Base-by-base conservation (phyloP, 2,329 filamentous ascomycete genomes). In the Aspergillus hiratsukae region DNA sequence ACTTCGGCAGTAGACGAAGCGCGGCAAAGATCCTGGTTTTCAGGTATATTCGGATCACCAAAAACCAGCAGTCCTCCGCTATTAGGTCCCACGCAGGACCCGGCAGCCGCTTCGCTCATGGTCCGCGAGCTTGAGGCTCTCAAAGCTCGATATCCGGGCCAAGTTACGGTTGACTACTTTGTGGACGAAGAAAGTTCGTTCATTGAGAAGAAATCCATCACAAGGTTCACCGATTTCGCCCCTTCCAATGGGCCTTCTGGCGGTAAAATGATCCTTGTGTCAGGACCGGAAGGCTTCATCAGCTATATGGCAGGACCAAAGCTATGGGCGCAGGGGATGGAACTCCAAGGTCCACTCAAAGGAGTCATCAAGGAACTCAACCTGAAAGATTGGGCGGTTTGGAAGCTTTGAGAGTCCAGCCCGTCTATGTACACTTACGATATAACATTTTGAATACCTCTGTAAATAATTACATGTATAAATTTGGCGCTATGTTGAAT, bases 281-380 rank as follows among this genome's bases (percentile, higher is more conserved):
- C 91, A 0, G 94, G 94, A 0, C 93, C 94, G 0, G 90, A 96
- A 53, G 93, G 94, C 0, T 97, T 97, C 74, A 82, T 97, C 41
- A 82, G 83, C 46, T 83, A 88, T 61, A 90, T 89, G 75, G 90
- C 91, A 2, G 93, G 94, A 1, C 79, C 86, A 9, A 96, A 96
- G 59, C 75, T 83, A 3, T 95, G 90, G 89, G 77, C 80, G 10
- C 81, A 82, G 28, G 90, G 91, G 0, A 77, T 78, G 56, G 88
- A 96, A 73, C 78, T 83, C 10, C 91, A 96, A 67, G 92, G 92
- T 0, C 80, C 83, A 0, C 75, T 96, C 0, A 82, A 83, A 5
- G 92, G 92, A 0, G 70, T 91, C 2, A 73, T 92, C 21, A 83
- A 81, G 1, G 75, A 78, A 48, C 74, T 95, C 68, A 76, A 84